Percentiles rank a stretch among this genome's conserved stretches.
phyloP scores from a whole-genome alignment of 208 protist genomes.

The Lotmaria passim region DNA sequence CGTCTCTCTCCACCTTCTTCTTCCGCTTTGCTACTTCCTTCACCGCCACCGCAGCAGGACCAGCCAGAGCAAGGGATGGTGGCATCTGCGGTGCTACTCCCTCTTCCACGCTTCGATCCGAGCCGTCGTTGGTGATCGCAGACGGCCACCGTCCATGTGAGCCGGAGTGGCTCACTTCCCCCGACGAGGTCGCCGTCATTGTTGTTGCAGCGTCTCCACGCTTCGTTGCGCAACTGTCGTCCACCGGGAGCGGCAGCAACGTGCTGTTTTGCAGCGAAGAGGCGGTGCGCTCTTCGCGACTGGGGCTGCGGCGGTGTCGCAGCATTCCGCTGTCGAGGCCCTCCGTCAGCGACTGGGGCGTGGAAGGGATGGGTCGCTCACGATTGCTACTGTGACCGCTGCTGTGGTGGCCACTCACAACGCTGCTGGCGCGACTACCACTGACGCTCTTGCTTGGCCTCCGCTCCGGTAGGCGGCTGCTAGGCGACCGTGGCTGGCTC shows the following conservation, averaged over 20 bases:
- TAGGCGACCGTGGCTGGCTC: conserved; percentile 2
- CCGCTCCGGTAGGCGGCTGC: conserved; percentile 3
- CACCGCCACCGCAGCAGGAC: background rate
- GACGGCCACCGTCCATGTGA: conserved; percentile 8
- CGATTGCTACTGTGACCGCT: background rate
- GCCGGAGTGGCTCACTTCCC: background rate
- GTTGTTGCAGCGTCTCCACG: background rate
- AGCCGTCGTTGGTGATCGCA: conserved; percentile 16
- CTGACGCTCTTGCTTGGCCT: background rate
- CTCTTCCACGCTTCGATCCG: conserved; percentile 2
- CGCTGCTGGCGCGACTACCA: background rate
- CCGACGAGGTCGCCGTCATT: background rate
- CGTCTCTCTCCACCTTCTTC: background rate
- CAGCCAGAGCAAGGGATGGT: background rate
- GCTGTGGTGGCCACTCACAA: background rate
- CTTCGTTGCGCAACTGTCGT: background rate
- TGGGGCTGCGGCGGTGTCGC: conserved; percentile 8
- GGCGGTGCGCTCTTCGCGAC: background rate
- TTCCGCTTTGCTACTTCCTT: background rate
- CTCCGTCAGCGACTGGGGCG: conserved; percentile 9
- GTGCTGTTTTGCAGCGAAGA: background rate
- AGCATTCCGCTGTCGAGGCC: background rate
- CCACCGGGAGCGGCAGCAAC: background rate
- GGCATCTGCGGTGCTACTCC: background rate
- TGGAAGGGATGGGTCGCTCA: conserved; percentile 17